phyloP scores from a whole-genome alignment of 495 filamentous ascomycete genomes.

The Cercophora samala region DNA sequence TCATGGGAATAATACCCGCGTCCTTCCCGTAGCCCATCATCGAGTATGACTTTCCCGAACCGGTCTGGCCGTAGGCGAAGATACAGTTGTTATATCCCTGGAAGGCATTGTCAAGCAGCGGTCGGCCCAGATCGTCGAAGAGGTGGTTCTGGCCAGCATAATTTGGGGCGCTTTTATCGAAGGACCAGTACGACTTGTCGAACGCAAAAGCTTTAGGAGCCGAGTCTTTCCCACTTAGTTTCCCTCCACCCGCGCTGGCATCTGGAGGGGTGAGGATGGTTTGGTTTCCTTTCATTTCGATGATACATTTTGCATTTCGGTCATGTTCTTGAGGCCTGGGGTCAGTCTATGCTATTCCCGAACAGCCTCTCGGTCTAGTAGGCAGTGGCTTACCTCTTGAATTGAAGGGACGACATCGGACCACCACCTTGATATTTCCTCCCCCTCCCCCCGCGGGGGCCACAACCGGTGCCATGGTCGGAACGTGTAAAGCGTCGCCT shows the following conservation, averaged over 20 bases:
- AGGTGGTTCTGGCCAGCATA: conserved; percentile 91
- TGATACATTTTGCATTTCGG: conserved; percentile 91
- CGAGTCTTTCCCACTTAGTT: conserved; percentile 50
- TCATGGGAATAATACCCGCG: conserved; percentile 93
- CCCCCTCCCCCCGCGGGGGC: conserved; percentile 56
- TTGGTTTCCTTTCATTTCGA: conserved; percentile 91
- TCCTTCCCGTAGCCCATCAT: conserved; percentile 99
- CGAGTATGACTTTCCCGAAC: conserved; percentile 96
- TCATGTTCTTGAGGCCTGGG: conserved; percentile 64
- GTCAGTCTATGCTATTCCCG: conserved; percentile 9
- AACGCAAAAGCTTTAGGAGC: conserved; percentile 90
- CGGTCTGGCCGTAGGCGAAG: conserved; percentile 98
- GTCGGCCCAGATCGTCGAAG: conserved; percentile 81
- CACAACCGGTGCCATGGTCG: conserved; percentile 64
- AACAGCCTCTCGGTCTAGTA: conserved; percentile 1
- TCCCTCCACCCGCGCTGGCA: conserved; percentile 57
- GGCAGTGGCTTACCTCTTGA: conserved; percentile 65
- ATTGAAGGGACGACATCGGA: conserved; percentile 90
- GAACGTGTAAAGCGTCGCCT: background rate
- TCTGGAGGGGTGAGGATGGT: conserved; percentile 80
- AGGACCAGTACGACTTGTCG: conserved; percentile 97
- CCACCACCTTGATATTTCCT: conserved; percentile 99
- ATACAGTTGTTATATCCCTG: conserved; percentile 99
- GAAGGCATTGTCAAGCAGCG: conserved; percentile 96
- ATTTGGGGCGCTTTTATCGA: conserved; percentile 72